Evolutionary conservation across 2,329 filamentous ascomycete genomes (phyloP).

Genomic region (Pseudogymnoascus sp.): DNA sequence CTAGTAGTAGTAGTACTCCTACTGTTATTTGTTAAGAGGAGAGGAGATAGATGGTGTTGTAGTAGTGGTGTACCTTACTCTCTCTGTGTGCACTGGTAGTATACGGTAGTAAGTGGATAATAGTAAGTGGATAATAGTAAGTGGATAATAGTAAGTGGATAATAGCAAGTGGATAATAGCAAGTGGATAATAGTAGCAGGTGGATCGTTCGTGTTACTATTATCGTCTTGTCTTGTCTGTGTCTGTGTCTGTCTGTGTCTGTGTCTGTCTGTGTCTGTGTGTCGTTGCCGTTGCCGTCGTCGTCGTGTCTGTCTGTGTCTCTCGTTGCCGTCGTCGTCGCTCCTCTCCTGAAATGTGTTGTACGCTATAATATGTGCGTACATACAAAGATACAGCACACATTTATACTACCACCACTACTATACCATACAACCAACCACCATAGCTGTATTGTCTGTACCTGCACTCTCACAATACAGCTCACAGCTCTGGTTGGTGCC

Average conservation of each 20-base stretch:
- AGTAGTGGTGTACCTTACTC: background rate
- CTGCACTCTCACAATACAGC: too few relatives aligned
- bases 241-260: background rate
- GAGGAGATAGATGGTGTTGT: too few relatives aligned
- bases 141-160: too few relatives aligned
- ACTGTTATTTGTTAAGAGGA: too few relatives aligned
- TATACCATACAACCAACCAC: too few relatives aligned
- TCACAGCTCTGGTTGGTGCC: background rate
- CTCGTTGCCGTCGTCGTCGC: background rate
- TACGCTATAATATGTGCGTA: too few relatives aligned
- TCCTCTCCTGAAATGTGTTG: background rate
- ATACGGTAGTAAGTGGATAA: too few relatives aligned
- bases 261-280: background rate
- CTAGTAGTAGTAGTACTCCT: too few relatives aligned
- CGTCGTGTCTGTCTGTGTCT: background rate
- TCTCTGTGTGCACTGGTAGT: too few relatives aligned
- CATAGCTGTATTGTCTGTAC: too few relatives aligned
- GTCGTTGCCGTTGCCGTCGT: background rate
- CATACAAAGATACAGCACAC: background rate
- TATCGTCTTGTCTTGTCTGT: background rate
- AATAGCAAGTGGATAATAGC: too few relatives aligned
- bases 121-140: too few relatives aligned
- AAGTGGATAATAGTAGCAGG: background rate
- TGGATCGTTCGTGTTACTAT: background rate
- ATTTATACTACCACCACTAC: background rate